These are phyloP conservation scores for Hypoxylon sp. DNA, from an alignment of 2,329 filamentous ascomycete genomes.

Conservation along the genomic window DNA sequence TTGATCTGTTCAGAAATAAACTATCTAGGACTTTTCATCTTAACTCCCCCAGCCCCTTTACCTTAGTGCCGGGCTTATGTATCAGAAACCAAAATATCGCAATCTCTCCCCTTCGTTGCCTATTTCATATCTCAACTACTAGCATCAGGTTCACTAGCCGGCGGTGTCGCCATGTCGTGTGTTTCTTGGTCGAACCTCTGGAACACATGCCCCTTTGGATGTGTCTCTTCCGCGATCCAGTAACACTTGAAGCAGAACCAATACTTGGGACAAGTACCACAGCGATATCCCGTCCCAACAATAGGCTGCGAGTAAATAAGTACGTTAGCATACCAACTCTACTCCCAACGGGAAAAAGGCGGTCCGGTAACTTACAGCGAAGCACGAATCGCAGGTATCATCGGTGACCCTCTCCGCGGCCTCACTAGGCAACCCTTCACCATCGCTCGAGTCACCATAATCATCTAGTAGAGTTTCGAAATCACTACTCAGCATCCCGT, in stretches of 20 bases:
- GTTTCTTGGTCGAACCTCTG: slow-evolving; percentile 21
- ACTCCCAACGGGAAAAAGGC: too few species aligned
- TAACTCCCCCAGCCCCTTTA: too few species aligned
- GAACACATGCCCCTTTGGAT: slow-evolving; percentile 28
- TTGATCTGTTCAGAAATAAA: too few species aligned
- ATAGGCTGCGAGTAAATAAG: neutral
- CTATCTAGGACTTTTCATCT: too few species aligned
- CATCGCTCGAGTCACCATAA: slow-evolving; percentile 2
- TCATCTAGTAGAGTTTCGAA: slow-evolving; percentile 15
- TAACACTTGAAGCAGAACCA: slow-evolving; percentile 36
- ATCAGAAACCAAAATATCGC: neutral
- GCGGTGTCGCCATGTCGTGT: neutral
- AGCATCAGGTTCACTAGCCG: neutral
- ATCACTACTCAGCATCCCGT: neutral
- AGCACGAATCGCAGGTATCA: slow-evolving; percentile 8
- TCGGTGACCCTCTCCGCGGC: slow-evolving; percentile 20
- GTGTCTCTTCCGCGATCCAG: slow-evolving; percentile 17
- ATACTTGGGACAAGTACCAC: slow-evolving; percentile 20
- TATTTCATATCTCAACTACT: neutral
- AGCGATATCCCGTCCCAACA: slow-evolving; percentile 24
- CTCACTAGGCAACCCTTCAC: slow-evolving; percentile 15
- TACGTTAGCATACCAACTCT: slow-evolving; percentile 4
- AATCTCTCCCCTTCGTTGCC: neutral
- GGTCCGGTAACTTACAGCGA: slow-evolving; percentile 13
- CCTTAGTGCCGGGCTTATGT: too few species aligned